Evolutionary conservation across 768 basidiomycete genomes (phyloP).

Genomic region (Lactifluus echinatus): DNA sequence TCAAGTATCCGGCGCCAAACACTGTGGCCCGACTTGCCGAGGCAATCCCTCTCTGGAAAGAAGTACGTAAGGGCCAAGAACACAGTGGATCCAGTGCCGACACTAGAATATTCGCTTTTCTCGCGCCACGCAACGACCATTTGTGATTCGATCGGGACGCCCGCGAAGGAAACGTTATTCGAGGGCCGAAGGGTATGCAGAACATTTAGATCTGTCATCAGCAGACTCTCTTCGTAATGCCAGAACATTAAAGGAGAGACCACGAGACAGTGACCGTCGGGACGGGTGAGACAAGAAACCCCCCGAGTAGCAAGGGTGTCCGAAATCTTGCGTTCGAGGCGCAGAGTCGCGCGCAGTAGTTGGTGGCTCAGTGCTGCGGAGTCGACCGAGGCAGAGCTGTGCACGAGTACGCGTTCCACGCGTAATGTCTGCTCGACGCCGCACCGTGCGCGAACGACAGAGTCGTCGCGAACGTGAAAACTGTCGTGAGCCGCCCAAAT

Average conservation of each 20-base stretch:
- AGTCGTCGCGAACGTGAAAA: conserved; percentile 59
- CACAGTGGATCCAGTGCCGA: conserved; percentile 52
- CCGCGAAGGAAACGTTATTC: conserved; percentile 49
- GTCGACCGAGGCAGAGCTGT: conserved; percentile 40
- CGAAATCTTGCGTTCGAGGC: conserved; percentile 52
- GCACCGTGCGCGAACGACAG: conserved; percentile 64
- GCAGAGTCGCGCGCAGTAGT: conserved; percentile 54
- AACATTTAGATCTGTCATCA: conserved; percentile 48
- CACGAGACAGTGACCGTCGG: conserved; percentile 52
- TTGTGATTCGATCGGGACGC: conserved; percentile 55
- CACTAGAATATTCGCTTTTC: conserved; percentile 38
- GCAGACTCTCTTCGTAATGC: conserved; percentile 47
- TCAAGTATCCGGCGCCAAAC: conserved; percentile 54
- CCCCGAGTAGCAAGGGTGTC: conserved; percentile 34
- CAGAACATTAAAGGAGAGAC: conserved; percentile 72
- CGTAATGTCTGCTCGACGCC: conserved; percentile 60
- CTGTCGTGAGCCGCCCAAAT: conserved; percentile 61
- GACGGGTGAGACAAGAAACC: conserved; percentile 46
- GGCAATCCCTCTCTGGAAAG: conserved; percentile 68
- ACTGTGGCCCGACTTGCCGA: conserved; percentile 50
- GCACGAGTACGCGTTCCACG: conserved; percentile 68
- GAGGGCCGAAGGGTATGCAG: conserved; percentile 46
- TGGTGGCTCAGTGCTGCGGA: conserved; percentile 50
- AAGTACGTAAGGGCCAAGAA: conserved; percentile 78
- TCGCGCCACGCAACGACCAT: conserved; percentile 75